A percentile compares a stretch with the other conserved stretches of the same genome.
phyloP scores from a whole-genome alignment of 345 rosid species.

The Anacardium occidentale region DNA sequence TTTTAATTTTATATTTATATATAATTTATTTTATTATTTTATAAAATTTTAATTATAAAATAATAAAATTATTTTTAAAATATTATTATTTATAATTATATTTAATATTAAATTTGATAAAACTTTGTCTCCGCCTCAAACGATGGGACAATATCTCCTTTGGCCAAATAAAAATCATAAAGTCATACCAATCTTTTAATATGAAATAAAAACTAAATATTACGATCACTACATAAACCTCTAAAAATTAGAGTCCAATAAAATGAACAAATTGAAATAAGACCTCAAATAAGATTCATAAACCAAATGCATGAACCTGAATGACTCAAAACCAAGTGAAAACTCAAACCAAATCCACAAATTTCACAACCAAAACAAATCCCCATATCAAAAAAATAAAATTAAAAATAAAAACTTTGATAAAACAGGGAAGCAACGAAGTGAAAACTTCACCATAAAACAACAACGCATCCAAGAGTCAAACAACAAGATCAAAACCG shows the following conservation, averaged over 20 bases:
- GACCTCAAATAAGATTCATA: background rate
- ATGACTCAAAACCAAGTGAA: background rate
- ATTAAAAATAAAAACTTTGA: background rate
- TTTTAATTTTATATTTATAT: no score
- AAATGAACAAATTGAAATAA: background rate
- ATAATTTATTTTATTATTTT: no score
- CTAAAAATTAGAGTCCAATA: background rate
- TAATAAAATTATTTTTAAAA: no score
- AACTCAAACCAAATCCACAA: conserved; percentile 1
- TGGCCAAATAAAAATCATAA: no score
- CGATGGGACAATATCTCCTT: no score
- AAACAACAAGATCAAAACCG: background rate
- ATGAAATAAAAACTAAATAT: background rate
- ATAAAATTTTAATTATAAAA: no score
- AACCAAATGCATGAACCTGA: background rate
- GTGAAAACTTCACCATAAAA: background rate
- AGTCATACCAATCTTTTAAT: background rate
- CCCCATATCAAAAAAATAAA: background rate
- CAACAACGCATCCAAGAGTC: no score
- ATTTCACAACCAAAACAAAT: background rate
- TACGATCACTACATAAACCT: background rate
- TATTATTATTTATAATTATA: no score
- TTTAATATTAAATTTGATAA: no score
- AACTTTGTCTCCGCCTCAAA: no score
- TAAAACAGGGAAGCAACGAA: background rate